Conservation (phyloP, 2,329 filamentous ascomycete genomes). For the Myriosclerotinia duriaeana region DNA sequence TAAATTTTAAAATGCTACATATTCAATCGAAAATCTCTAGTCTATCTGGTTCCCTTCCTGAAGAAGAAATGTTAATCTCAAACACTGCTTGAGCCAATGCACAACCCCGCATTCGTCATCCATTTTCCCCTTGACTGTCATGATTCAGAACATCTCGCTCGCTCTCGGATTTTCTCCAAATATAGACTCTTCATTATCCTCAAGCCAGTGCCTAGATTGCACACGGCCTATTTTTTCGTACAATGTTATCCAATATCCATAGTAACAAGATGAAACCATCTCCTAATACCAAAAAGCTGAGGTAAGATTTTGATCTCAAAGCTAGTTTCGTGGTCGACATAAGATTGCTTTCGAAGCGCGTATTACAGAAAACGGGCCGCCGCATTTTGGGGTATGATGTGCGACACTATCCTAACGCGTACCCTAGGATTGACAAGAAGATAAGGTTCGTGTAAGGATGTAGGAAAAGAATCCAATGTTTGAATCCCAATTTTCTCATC, state of each 20-base stretch:
- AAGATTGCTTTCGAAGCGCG: background rate
- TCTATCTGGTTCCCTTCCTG: background rate
- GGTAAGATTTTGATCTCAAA: background rate
- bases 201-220: background rate
- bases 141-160: background rate
- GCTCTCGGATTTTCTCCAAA: conserved; percentile 8
- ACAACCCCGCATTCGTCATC: background rate
- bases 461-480: background rate
- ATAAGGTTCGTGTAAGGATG: background rate
- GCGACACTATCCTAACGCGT: background rate
- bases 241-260: background rate
- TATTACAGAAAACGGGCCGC: too few species aligned
- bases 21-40: background rate
- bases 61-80: background rate
- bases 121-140: background rate
- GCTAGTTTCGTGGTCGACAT: too few species aligned
- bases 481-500: background rate
- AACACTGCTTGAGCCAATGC: background rate
- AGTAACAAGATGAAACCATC: background rate
- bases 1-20: background rate
- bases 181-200: background rate
- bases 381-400: background rate
- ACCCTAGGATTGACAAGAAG: background rate
- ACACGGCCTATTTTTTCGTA: too few species aligned
- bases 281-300: background rate